Percentiles rank a stretch among this genome's conserved stretches.
Evolutionary conservation across 352 stramenopile species (phyloP).

Genomic region (Phytophthora crassamura): DNA sequence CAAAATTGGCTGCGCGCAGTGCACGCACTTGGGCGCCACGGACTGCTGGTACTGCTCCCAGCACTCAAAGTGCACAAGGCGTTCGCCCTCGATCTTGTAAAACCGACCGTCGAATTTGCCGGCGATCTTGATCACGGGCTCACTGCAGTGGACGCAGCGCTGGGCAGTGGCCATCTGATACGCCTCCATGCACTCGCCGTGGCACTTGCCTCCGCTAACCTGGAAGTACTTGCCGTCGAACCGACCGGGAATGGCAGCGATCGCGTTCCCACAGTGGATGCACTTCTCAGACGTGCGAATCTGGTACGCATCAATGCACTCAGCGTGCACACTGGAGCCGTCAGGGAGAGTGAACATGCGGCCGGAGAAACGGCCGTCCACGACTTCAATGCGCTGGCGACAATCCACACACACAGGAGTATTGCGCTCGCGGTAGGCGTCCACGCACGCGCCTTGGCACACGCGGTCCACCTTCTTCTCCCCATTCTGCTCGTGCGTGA

Average conservation of each 20-base stretch:
- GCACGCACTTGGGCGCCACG: conserved; percentile 79
- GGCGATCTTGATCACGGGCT: conserved; percentile 73
- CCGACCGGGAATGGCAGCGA: conserved; percentile 72
- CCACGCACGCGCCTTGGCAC: conserved; percentile 77
- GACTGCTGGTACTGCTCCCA: conserved; percentile 83
- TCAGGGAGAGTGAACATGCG: conserved; percentile 83
- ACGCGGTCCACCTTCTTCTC: conserved; percentile 72
- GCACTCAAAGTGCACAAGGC: conserved; percentile 87
- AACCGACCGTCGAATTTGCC: conserved; percentile 84
- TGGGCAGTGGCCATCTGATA: conserved; percentile 78
- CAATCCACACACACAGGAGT: conserved; percentile 82
- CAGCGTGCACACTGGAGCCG: conserved; percentile 77
- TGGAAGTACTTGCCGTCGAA: conserved; percentile 88
- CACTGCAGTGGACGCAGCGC: conserved; percentile 72
- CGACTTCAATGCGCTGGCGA: conserved; percentile 75
- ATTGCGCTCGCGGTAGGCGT: conserved; percentile 76
- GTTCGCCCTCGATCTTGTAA: conserved; percentile 79
- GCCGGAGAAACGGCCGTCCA: conserved; percentile 77
- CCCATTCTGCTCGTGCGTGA: conserved; percentile 64
- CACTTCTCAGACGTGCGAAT: conserved; percentile 84
- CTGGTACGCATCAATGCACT: conserved; percentile 89
- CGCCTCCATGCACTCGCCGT: conserved; percentile 86
- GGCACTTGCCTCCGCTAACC: conserved; percentile 75
- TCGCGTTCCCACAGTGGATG: conserved; percentile 78
- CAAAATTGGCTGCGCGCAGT: conserved; percentile 77